Evolutionary conservation across 192 early-diverging fungal genomes (phyloP), one percentile per base, ranked within the genome.

Genomic region (Phlyctochytrium arcticum): DNA sequence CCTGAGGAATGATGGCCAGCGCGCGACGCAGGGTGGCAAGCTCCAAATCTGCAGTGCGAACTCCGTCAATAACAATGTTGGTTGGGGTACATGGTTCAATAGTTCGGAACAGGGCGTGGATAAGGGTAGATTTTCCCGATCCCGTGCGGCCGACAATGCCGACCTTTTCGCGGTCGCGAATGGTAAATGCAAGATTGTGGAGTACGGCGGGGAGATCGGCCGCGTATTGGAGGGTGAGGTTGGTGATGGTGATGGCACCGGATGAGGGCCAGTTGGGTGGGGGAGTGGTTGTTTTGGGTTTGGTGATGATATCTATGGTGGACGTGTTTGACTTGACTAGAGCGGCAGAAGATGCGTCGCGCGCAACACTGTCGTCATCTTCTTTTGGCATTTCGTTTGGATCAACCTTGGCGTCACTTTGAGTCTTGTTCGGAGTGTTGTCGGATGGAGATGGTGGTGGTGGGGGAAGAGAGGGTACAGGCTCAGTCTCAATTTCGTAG

Each of bases 61-160:
- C 70, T 36, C 82, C 87, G 60, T 95, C 94, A 46, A 96, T 79
- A 0, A 69, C 31, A 31, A 96, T 90, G 15, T 66, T 35, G 26
- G 91, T 91, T 4, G 26, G 23, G 0, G 36, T 57, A 1, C 86
- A 76, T 62, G 89, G 85, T 68, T 91, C 73, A 48, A 94, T 90
- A n/a, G n/a, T n/a, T 21, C 92, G 80, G 70, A 93, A 81, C 44
- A 94, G 70, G 12, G 88, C 82, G 58, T 92, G 77, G 1, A 85
- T 84, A 49, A 94, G 71, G 0, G 64, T 73, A 19, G 63, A 65
- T 55, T 77, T 83, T 30, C 75, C 76, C 2, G 79, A 60, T 24
- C 81, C 84, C 0, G 83, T 84, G 5, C 80, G 75, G 65, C 88
- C 79, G 71, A 79, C 79, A 75, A 88, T 72, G 21, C 79, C 89